phyloP scores from a whole-genome alignment of 2,329 filamentous ascomycete species.

The Hypoxylon sp. region DNA sequence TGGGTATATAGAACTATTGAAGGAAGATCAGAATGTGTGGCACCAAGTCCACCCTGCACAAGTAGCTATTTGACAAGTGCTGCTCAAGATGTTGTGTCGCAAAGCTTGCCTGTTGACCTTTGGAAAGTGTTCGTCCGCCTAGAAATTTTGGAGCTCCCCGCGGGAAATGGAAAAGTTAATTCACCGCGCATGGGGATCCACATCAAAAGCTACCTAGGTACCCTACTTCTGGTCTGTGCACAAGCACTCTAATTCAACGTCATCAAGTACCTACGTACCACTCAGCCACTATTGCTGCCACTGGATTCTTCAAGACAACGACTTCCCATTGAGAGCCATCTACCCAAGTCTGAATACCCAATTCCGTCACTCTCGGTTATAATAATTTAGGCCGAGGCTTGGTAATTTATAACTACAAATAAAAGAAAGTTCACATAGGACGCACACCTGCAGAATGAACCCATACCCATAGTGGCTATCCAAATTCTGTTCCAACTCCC shows the following conservation, averaged over 20 bases:
- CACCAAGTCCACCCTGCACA: conserved; percentile 5
- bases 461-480: not conserved
- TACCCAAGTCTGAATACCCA: not conserved
- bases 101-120: conserved; percentile 29
- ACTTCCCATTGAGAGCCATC: not conserved
- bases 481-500: not conserved
- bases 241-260: conserved; percentile 40
- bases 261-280: conserved; percentile 16
- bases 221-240: conserved; percentile 12
- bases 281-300: not conserved
- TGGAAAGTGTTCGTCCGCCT: conserved; percentile 34
- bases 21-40: not conserved
- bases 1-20: not conserved
- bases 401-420: not conserved
- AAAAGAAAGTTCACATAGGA: not conserved
- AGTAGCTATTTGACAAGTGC: conserved; percentile 9
- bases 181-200: conserved; percentile 26
- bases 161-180: conserved; percentile 44
- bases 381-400: not conserved
- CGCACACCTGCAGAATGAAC: not conserved
- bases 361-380: not conserved
- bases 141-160: conserved; percentile 44
- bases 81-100: conserved; percentile 25
- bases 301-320: not conserved
- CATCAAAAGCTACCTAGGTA: conserved; percentile 1